Evolutionary conservation across 2,329 filamentous ascomycete genomes (phyloP).

Genomic region (Phyllosticta paracitricarpa): DNA sequence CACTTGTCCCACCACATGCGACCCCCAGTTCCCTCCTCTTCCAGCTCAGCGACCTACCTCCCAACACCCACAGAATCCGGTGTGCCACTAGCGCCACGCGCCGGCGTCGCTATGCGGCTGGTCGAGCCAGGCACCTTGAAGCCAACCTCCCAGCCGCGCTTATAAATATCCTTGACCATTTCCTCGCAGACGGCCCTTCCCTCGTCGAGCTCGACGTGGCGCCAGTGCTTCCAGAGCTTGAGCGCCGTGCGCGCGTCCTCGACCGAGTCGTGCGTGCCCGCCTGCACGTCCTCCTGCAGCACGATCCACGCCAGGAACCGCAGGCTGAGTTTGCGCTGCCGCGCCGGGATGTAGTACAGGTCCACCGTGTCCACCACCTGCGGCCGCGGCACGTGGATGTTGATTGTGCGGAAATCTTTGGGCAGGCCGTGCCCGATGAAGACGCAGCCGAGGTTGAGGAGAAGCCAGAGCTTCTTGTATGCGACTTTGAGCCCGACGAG

Average conservation of each 20-base stretch:
- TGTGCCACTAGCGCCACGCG: not conserved
- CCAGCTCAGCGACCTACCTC: not conserved
- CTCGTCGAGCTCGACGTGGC: conserved; percentile 81
- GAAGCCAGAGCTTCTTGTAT: conserved; percentile 96
- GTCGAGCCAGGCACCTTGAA: conserved; percentile 25
- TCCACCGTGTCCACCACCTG: conserved; percentile 94
- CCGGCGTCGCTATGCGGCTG: not conserved
- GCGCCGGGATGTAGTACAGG: conserved; percentile 72
- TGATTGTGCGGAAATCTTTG: conserved; percentile 95
- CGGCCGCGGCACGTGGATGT: conserved; percentile 82
- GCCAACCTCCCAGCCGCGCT: conserved; percentile 47
- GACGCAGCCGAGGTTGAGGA: conserved; percentile 85
- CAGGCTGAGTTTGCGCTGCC: conserved; percentile 77
- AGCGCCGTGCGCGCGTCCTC: conserved; percentile 89
- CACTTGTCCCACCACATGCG: too few relatives aligned
- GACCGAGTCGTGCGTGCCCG: conserved; percentile 86
- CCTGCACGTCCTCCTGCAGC: conserved; percentile 87
- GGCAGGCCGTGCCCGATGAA: conserved; percentile 91
- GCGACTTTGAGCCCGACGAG: conserved; percentile 80
- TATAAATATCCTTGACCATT: conserved; percentile 81
- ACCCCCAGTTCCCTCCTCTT: too few relatives aligned
- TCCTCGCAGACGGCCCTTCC: conserved; percentile 75
- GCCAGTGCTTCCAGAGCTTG: conserved; percentile 77
- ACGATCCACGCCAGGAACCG: conserved; percentile 88
- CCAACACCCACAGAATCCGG: conserved; percentile 11